phyloP scores from a whole-genome alignment of 495 filamentous ascomycete genomes.

The Podospora appendiculata region DNA sequence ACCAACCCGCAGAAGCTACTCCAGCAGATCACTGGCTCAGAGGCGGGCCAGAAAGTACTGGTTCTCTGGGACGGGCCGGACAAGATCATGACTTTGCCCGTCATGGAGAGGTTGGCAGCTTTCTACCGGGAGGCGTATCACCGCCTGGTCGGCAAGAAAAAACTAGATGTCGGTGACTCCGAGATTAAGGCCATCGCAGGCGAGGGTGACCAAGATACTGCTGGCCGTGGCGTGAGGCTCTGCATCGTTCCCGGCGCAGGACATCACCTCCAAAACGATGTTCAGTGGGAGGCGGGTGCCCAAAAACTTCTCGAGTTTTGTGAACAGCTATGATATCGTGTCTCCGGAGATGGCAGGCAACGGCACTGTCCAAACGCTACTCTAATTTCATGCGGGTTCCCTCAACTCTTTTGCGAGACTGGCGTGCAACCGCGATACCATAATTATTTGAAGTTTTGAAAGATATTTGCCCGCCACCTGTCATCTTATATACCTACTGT shows the following conservation, averaged over 20 bases:
- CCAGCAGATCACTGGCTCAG: constrained; percentile 15
- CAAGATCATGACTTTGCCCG: constrained; percentile 15
- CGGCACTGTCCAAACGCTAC: too few relatives aligned
- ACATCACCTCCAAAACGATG: constrained; percentile 43
- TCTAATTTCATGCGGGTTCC: too few relatives aligned
- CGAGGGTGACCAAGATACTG: constrained; percentile 11
- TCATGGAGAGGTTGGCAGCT: constrained; percentile 29
- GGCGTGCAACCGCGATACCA: too few relatives aligned
- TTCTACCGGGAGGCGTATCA: constrained; percentile 32
- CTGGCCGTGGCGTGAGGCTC: constrained; percentile 23
- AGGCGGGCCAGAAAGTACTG: constrained; percentile 19
- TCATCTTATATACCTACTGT: too few relatives aligned
- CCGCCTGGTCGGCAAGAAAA: constrained; percentile 65
- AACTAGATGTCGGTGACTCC: constrained; percentile 71
- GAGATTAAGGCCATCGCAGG: constrained; percentile 25
- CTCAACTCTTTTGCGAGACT: too few relatives aligned
- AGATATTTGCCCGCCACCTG: too few relatives aligned
- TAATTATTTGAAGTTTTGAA: too few relatives aligned
- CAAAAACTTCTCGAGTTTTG: constrained; percentile 28
- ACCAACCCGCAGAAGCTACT: constrained; percentile 27
- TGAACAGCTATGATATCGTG: constrained; percentile 11
- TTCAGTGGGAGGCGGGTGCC: constrained; percentile 29
- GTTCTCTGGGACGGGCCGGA: constrained; percentile 32
- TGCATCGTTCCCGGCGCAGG: constrained; percentile 26
- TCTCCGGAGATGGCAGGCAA: too few relatives aligned